Evolutionary conservation across 2,329 filamentous ascomycete genomes (phyloP).

Genomic region (Stachybotrys chartarum): DNA sequence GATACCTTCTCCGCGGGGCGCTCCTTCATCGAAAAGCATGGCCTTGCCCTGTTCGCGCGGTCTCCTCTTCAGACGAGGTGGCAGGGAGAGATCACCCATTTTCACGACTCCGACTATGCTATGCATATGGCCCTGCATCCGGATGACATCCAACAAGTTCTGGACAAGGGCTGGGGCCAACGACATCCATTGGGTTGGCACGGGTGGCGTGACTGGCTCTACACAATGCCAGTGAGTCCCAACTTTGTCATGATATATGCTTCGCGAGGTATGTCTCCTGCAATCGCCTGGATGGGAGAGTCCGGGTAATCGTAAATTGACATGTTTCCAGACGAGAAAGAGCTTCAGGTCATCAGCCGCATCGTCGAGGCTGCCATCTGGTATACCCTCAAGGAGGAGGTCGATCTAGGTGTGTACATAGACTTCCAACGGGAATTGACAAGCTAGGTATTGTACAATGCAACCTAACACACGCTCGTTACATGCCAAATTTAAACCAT

Average conservation of each 20-base stretch:
- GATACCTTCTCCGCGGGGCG: slow-evolving; percentile 52
- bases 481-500: too few relatives aligned
- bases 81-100: slow-evolving; percentile 75
- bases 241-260: slow-evolving; percentile 82
- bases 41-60: slow-evolving; percentile 64
- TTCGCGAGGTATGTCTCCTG: slow-evolving; percentile 44
- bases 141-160: slow-evolving; percentile 63
- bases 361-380: slow-evolving; percentile 71
- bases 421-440: slow-evolving; percentile 1
- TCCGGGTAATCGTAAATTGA: slow-evolving; percentile 2
- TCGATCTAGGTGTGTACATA: slow-evolving; percentile 22
- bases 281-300: neutral
- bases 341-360: slow-evolving; percentile 58
- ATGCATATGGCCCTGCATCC: slow-evolving; percentile 78
- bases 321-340: slow-evolving; percentile 42
- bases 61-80: slow-evolving; percentile 62
- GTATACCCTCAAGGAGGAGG: slow-evolving; percentile 46
- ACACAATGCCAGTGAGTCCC: slow-evolving; percentile 57
- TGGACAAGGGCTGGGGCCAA: slow-evolving; percentile 76
- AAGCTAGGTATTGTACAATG: too few relatives aligned
- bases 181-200: slow-evolving; percentile 60
- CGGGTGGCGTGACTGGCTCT: slow-evolving; percentile 41
- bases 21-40: slow-evolving; percentile 78
- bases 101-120: slow-evolving; percentile 68
- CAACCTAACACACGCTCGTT: too few relatives aligned